These are phyloP conservation scores for Elaeis oleifera DNA, from an alignment of 202 grass and related monocot genomes.

Conservation along the genomic window DNA sequence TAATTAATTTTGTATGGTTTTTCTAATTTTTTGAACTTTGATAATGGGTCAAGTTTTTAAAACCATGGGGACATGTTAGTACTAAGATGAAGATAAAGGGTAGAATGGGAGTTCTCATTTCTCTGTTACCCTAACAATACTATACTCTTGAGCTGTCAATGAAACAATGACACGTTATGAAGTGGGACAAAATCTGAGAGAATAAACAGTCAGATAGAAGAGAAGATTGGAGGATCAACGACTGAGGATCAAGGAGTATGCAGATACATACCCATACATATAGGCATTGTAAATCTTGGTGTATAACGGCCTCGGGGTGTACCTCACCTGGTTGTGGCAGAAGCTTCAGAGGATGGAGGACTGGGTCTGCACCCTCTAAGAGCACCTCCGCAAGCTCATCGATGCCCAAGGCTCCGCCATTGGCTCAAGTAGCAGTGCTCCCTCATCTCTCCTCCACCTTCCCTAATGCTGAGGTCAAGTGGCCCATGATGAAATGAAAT, in stretches of 20 bases:
- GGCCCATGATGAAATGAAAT: too few relatives aligned
- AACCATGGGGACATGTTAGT: too few relatives aligned
- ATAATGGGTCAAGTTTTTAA: too few relatives aligned
- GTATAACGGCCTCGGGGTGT: slow-evolving; percentile 60
- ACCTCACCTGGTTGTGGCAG: slow-evolving; percentile 59
- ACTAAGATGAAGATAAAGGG: too few relatives aligned
- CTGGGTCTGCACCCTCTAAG: slow-evolving; percentile 56
- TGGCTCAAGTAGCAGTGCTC: neutral
- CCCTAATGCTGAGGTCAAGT: too few relatives aligned
- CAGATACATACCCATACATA: slow-evolving; percentile 89
- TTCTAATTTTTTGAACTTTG: too few relatives aligned
- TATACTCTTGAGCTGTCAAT: too few relatives aligned
- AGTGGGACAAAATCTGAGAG: neutral
- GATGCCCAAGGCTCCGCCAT: slow-evolving; percentile 36
- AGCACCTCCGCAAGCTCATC: slow-evolving; percentile 54
- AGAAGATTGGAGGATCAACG: slow-evolving; percentile 47
- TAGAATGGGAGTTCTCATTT: too few relatives aligned
- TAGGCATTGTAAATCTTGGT: slow-evolving; percentile 97
- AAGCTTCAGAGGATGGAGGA: slow-evolving; percentile 89
- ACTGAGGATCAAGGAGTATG: slow-evolving; percentile 77
- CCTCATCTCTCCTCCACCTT: too few relatives aligned
- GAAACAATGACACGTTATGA: too few relatives aligned
- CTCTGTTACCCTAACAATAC: too few relatives aligned
- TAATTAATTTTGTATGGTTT: too few relatives aligned
- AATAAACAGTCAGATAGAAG: neutral